Evolutionary conservation across 805 yeast species (phyloP).

Genomic region (Wickerhamomyces bovis): DNA sequence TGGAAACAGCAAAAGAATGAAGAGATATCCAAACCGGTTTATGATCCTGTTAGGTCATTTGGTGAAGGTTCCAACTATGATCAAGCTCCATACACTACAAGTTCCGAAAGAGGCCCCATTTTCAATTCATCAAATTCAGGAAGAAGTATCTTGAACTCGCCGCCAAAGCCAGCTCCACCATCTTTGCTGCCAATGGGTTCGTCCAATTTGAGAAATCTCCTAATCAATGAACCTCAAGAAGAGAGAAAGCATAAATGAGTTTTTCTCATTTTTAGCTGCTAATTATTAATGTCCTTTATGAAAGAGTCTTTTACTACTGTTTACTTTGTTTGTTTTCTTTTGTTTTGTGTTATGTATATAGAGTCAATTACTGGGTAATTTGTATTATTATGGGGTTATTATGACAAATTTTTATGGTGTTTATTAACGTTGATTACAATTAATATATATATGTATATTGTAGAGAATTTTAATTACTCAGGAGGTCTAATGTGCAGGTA

Average conservation of each 20-base stretch:
- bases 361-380: background rate
- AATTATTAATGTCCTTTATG: background rate
- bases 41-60: constrained; percentile 5
- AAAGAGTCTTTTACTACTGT: background rate
- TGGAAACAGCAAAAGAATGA: background rate
- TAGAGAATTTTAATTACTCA: no score
- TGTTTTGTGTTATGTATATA: background rate
- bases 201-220: constrained; percentile 4
- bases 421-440: background rate
- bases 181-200: constrained; percentile 1
- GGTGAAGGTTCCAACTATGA: constrained; percentile 6
- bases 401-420: background rate
- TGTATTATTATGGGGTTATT: background rate
- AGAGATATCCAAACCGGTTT: background rate
- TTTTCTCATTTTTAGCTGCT: background rate
- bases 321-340: background rate
- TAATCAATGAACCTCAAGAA: constrained; percentile 1
- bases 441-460: no score
- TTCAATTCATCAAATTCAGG: constrained; percentile 1
- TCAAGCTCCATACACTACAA: constrained; percentile 14
- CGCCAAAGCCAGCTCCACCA: background rate
- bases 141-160: constrained; percentile 12
- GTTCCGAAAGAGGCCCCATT: constrained; percentile 7
- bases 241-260: background rate
- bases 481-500: no score